These are phyloP conservation scores for Achlya hypogyna DNA, from an alignment of 352 stramenopile species.

Conservation along the genomic window DNA sequence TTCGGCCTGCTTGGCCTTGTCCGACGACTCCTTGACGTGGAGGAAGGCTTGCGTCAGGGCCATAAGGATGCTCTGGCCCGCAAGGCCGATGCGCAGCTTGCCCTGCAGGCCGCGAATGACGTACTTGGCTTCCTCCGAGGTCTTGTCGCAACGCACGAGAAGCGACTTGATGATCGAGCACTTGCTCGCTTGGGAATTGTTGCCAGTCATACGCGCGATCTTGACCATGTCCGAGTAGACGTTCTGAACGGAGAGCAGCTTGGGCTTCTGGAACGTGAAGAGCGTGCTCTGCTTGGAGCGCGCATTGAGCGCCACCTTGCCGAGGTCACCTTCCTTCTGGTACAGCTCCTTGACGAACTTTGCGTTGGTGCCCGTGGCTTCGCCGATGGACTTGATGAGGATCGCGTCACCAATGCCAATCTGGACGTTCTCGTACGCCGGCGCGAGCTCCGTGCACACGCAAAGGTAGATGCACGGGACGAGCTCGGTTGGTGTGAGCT, in stretches of 20 bases:
- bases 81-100: slow-evolving; percentile 97
- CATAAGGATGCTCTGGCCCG: slow-evolving; percentile 96
- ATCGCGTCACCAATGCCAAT: slow-evolving; percentile 97
- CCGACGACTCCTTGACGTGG: slow-evolving; percentile 68
- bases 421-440: slow-evolving; percentile 95
- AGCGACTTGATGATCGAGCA: slow-evolving; percentile 95
- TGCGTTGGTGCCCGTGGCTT: slow-evolving; percentile 86
- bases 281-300: slow-evolving; percentile 93
- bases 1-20: slow-evolving; percentile 70
- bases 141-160: slow-evolving; percentile 87
- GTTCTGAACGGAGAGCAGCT: slow-evolving; percentile 78
- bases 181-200: slow-evolving; percentile 95
- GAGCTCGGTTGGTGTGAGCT: slow-evolving; percentile 67
- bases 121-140: slow-evolving; percentile 90
- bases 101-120: slow-evolving; percentile 97
- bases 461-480: slow-evolving; percentile 88
- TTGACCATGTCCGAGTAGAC: slow-evolving; percentile 87
- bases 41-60: slow-evolving; percentile 94
- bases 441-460: slow-evolving; percentile 87
- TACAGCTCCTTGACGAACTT: slow-evolving; percentile 95
- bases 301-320: slow-evolving; percentile 90
- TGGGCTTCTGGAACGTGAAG: slow-evolving; percentile 77
- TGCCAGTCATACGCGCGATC: slow-evolving; percentile 93
- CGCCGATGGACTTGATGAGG: slow-evolving; percentile 95
- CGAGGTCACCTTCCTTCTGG: slow-evolving; percentile 94